Percentiles rank a stretch among this genome's conserved stretches.
phyloP scores from a whole-genome alignment of 192 early-diverging fungal genomes.

The Coemansia umbellata region DNA sequence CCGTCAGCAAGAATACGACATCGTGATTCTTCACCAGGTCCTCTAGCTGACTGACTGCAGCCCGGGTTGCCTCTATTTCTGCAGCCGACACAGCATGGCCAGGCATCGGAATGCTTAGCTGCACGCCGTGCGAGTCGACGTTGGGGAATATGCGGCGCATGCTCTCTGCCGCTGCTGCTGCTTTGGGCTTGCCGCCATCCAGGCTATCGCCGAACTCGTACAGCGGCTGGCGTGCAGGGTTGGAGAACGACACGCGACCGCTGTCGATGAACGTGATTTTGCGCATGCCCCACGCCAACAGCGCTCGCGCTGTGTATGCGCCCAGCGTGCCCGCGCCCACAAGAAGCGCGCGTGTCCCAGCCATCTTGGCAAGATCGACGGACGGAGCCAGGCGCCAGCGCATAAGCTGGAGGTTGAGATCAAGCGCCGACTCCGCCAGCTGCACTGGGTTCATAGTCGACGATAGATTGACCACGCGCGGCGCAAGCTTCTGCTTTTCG shows the following conservation, averaged over 20 bases:
- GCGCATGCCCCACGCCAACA: slow-evolving; percentile 92
- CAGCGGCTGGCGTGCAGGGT: slow-evolving; percentile 93
- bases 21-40: slow-evolving; percentile 74
- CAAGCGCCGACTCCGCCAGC: slow-evolving; percentile 85
- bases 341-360: slow-evolving; percentile 73
- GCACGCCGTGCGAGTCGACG: slow-evolving; percentile 64
- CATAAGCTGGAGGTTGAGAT: slow-evolving; percentile 96
- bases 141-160: slow-evolving; percentile 77
- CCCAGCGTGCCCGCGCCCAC: slow-evolving; percentile 94
- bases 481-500: slow-evolving; percentile 68
- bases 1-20: slow-evolving; percentile 86
- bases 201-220: slow-evolving; percentile 88
- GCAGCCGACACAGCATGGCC: slow-evolving; percentile 67
- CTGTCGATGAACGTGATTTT: slow-evolving; percentile 94
- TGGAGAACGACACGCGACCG: slow-evolving; percentile 88
- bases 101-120: slow-evolving; percentile 92
- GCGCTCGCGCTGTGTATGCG: slow-evolving; percentile 80
- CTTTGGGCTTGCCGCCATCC: slow-evolving; percentile 84
- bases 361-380: slow-evolving; percentile 77
- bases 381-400: slow-evolving; percentile 88
- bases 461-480: slow-evolving; percentile 78
- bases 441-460: slow-evolving; percentile 84
- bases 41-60: slow-evolving; percentile 52
- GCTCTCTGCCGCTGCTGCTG: slow-evolving; percentile 74
- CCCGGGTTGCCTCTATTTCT: slow-evolving; percentile 20